Conservation (phyloP, 805 yeast genomes). For the Kockiozyma suomiensis region DNA sequence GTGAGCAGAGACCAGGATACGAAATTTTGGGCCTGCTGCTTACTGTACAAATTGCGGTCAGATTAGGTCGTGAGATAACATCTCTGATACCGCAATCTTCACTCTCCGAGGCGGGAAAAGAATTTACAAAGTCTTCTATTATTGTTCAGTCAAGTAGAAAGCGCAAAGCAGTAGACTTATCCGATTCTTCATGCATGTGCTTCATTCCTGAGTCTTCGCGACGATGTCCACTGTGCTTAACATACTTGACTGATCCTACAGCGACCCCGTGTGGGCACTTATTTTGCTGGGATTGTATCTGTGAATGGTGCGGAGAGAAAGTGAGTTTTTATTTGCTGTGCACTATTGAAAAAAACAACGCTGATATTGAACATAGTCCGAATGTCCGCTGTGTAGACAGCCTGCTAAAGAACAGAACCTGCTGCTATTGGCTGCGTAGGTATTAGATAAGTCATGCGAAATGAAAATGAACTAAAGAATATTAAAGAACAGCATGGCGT, state of each 20-base stretch:
- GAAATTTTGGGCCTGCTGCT: slow-evolving; percentile 63
- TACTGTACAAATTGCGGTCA: slow-evolving; percentile 38
- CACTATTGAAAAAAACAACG: neutral
- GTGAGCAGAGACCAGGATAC: slow-evolving; percentile 56
- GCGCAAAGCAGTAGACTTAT: slow-evolving; percentile 50
- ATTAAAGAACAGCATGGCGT: too few species aligned
- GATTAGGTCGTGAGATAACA: slow-evolving; percentile 11
- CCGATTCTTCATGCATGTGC: slow-evolving; percentile 59
- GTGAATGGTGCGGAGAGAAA: slow-evolving; percentile 84
- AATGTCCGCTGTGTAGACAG: slow-evolving; percentile 90
- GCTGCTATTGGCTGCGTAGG: slow-evolving; percentile 56
- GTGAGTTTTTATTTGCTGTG: neutral
- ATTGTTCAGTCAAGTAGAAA: slow-evolving; percentile 9
- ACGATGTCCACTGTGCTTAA: slow-evolving; percentile 81
- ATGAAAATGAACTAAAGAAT: too few species aligned
- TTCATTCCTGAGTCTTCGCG: slow-evolving; percentile 75
- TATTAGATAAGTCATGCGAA: too few species aligned
- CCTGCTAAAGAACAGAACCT: slow-evolving; percentile 63
- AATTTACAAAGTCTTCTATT: too few species aligned
- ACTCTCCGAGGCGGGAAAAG: too few species aligned
- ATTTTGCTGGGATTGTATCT: slow-evolving; percentile 89
- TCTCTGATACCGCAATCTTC: slow-evolving; percentile 4
- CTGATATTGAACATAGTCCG: slow-evolving; percentile 52
- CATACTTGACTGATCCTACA: slow-evolving; percentile 77
- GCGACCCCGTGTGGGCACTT: slow-evolving; percentile 89